Percentiles rank a stretch among this genome's conserved stretches.
Evolutionary conservation across 2,329 filamentous ascomycete genomes (phyloP).

Genomic region (Fusarium annulatum): DNA sequence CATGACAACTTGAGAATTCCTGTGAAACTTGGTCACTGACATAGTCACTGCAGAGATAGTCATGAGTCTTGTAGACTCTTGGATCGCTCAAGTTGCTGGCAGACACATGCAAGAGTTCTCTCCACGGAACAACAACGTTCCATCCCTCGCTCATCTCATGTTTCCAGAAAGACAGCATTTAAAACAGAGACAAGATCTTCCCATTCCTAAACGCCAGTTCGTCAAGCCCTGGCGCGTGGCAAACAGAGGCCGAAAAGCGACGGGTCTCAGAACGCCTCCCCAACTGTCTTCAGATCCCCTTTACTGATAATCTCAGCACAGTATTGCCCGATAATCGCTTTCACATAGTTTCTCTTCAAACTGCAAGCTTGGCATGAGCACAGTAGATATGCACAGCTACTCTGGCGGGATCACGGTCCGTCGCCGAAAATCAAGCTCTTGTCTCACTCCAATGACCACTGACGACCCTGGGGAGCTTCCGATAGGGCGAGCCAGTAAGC

Average conservation of each 20-base stretch:
- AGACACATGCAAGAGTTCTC: neutral
- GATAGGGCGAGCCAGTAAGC: constrained; percentile 24
- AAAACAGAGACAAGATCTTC: constrained; percentile 32
- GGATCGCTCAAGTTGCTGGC: neutral
- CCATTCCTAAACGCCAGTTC: constrained; percentile 26
- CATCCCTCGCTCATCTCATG: constrained; percentile 15
- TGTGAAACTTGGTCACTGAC: neutral
- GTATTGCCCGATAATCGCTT: constrained; percentile 4
- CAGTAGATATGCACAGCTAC: neutral
- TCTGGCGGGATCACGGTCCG: constrained; percentile 4
- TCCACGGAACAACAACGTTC: constrained; percentile 20
- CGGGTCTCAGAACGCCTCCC: constrained; percentile 9
- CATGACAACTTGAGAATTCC: constrained; percentile 11
- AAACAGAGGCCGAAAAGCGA: constrained; percentile 28
- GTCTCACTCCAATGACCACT: constrained; percentile 23
- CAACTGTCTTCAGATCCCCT: neutral
- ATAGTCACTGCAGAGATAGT: constrained; percentile 11
- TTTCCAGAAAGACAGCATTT: constrained; percentile 30
- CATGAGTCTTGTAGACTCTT: neutral
- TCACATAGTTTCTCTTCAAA: constrained; percentile 7
- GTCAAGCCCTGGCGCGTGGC: constrained; percentile 26
- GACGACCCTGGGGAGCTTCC: constrained; percentile 15
- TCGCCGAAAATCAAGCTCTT: constrained; percentile 7
- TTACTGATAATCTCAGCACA: neutral
- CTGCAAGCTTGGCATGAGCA: constrained; percentile 12